phyloP scores from a whole-genome alignment of 179 eudicot genomes.

The Pouteria campechiana region DNA sequence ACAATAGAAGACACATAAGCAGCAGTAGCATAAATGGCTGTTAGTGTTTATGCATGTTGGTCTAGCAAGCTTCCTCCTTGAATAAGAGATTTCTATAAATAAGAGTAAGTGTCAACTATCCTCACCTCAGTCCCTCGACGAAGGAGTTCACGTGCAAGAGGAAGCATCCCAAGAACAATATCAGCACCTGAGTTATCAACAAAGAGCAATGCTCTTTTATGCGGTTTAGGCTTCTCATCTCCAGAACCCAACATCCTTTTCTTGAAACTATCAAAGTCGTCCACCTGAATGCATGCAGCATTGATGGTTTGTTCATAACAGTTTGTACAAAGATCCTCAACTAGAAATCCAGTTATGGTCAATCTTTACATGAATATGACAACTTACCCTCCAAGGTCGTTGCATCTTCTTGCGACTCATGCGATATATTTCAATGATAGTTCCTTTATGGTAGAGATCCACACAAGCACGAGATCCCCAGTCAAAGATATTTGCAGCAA shows the following conservation, averaged over 20 bases:
- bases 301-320: background rate
- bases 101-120: too few species aligned
- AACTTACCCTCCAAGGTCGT: conserved; percentile 88
- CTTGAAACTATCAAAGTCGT: conserved; percentile 80
- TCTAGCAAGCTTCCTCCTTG: too few species aligned
- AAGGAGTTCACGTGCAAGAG: conserved; percentile 91
- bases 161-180: conserved; percentile 88
- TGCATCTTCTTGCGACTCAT: conserved; percentile 99
- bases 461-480: conserved; percentile 99
- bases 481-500: conserved; percentile 96
- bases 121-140: conserved; percentile 90
- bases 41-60: too few species aligned
- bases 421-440: conserved; percentile 90
- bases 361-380: background rate
- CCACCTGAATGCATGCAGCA: conserved; percentile 48
- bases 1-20: too few species aligned
- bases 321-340: too few species aligned
- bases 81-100: too few species aligned
- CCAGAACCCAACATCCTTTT: conserved; percentile 67
- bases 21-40: too few species aligned
- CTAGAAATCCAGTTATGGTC: too few species aligned
- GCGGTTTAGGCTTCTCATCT: conserved; percentile 40
- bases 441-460: conserved; percentile 93
- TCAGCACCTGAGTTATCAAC: conserved; percentile 98
- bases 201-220: conserved; percentile 84